Percentiles rank a stretch among this genome's conserved stretches.
Conservation (phyloP, 2,329 filamentous ascomycete genomes). For the Penicillium sp. region DNA sequence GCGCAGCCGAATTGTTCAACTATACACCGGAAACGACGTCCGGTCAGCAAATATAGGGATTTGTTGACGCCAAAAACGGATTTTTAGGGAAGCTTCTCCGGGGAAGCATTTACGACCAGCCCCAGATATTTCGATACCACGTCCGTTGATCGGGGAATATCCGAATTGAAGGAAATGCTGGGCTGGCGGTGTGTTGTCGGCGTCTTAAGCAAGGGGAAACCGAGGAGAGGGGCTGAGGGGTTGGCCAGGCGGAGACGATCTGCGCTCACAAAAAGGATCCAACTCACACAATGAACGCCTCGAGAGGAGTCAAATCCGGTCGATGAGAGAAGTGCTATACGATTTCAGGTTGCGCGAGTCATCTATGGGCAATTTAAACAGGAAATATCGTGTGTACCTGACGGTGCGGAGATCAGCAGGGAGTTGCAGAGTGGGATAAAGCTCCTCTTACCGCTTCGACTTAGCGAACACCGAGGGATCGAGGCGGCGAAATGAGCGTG, state of each 20-base stretch:
- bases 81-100: conserved; percentile 11
- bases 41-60: conserved; percentile 25
- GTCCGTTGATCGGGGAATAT: conserved; percentile 16
- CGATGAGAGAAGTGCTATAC: conserved; percentile 10
- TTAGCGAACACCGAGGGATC: conserved; percentile 17
- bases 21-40: conserved; percentile 23
- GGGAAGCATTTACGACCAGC: conserved; percentile 17
- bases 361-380: conserved; percentile 17
- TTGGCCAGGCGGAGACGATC: conserved; percentile 26
- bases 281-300: conserved; percentile 42
- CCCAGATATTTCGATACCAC: conserved; percentile 3
- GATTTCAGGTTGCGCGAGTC: conserved; percentile 16
- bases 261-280: conserved; percentile 24
- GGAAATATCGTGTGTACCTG: conserved; percentile 23
- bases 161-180: conserved; percentile 13
- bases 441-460: conserved; percentile 21
- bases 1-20: conserved; percentile 31
- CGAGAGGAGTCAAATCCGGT: conserved; percentile 25
- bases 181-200: conserved; percentile 33
- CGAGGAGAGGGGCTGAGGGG: conserved; percentile 38
- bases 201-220: conserved; percentile 35
- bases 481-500: conserved; percentile 26
- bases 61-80: conserved; percentile 13
- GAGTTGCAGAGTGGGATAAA: conserved; percentile 29
- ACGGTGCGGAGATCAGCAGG: conserved; percentile 37